Conservation (phyloP, 305 asterid species). For the Fraxinus sp. region DNA sequence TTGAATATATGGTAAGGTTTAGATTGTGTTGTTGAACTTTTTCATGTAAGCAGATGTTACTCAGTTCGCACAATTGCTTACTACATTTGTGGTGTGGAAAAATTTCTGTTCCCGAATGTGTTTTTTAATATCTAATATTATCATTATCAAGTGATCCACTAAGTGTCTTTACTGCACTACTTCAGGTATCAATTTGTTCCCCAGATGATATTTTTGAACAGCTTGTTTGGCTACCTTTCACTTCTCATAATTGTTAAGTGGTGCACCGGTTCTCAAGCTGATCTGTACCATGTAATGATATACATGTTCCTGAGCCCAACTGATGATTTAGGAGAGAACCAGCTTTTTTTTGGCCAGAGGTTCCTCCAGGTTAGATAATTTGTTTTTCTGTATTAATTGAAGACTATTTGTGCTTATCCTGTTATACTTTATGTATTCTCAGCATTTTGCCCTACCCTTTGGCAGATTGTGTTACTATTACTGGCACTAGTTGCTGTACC, state of each 20-base stretch:
- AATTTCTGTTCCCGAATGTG: neutral
- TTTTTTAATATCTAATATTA: neutral
- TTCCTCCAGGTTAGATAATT: constrained; percentile 49
- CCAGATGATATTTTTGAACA: constrained; percentile 50
- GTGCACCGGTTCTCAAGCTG: constrained; percentile 55
- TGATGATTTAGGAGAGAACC: constrained; percentile 59
- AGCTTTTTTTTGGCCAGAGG: constrained; percentile 54
- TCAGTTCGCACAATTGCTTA: neutral
- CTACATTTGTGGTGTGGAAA: neutral
- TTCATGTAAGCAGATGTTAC: neutral
- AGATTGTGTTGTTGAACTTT: neutral
- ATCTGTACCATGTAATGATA: constrained; percentile 54
- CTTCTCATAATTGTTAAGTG: constrained; percentile 48
- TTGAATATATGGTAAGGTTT: constrained; percentile 46
- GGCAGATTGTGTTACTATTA: constrained; percentile 39
- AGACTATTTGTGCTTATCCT: constrained; percentile 9
- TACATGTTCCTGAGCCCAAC: constrained; percentile 54
- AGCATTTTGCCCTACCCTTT: constrained; percentile 11
- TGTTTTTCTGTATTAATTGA: neutral
- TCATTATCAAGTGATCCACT: neutral
- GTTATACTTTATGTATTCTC: constrained; percentile 14
- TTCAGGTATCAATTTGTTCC: constrained; percentile 48
- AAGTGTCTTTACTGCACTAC: constrained; percentile 4
- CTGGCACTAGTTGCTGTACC: constrained; percentile 50
- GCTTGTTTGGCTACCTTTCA: constrained; percentile 53